Evolutionary conservation across 73 alveolate species (phyloP).

Genomic region (Blepharisma stoltei): DNA sequence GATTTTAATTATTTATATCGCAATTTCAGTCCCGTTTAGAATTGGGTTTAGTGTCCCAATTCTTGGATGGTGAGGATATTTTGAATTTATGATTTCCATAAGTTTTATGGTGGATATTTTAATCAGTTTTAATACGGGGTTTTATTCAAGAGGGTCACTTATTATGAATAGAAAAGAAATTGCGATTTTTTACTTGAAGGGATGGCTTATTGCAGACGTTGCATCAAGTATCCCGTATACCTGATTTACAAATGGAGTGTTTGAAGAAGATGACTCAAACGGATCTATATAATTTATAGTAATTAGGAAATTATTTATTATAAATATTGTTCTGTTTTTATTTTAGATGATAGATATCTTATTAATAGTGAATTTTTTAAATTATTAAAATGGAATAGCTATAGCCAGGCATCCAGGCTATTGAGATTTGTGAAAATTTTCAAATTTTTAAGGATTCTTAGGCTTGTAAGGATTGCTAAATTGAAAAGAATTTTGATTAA

Average conservation of each 20-base stretch:
- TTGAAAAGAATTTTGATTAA: slow-evolving; percentile 59
- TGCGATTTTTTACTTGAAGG: slow-evolving; percentile 43
- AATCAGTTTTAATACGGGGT: slow-evolving; percentile 59
- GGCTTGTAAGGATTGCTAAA: slow-evolving; percentile 59
- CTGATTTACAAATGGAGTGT: slow-evolving; percentile 43
- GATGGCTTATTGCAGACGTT: slow-evolving; percentile 67
- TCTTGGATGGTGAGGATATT: slow-evolving; percentile 22
- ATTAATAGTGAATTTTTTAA: too few species aligned
- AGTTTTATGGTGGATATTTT: slow-evolving; percentile 46
- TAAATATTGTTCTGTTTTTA: too few species aligned
- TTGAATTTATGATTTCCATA: slow-evolving; percentile 48
- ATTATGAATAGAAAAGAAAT: slow-evolving; percentile 49
- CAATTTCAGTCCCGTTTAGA: slow-evolving; percentile 54
- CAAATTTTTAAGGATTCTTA: slow-evolving; percentile 61
- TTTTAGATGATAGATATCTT: too few species aligned
- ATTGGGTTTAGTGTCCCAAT: slow-evolving; percentile 49
- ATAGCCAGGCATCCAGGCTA: slow-evolving; percentile 30
- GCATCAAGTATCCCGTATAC: slow-evolving; percentile 62
- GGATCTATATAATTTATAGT: too few species aligned
- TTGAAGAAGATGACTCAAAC: slow-evolving; percentile 7
- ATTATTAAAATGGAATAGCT: too few species aligned
- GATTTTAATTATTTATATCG: slow-evolving; percentile 40
- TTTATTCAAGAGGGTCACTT: slow-evolving; percentile 51
- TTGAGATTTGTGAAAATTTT: slow-evolving; percentile 59
- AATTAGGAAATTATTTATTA: too few species aligned